Base-by-base conservation (phyloP, 1,284 basidiomycete genomes). In the Naganishia cerealis region DNA sequence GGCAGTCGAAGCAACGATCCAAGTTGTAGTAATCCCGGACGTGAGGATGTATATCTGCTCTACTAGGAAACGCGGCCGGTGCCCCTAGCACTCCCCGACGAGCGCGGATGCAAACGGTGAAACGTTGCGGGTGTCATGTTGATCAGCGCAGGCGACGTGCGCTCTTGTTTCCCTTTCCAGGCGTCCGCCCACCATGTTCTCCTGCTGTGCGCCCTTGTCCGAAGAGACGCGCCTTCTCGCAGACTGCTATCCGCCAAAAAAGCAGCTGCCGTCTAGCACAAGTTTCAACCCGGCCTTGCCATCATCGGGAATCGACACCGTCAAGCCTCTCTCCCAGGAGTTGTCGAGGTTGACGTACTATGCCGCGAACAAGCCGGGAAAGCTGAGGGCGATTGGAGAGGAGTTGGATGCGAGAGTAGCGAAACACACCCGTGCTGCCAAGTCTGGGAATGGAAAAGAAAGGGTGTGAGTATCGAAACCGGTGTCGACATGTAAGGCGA, bases 281-380 rank as follows among this genome's bases (percentile, higher is more conserved):
- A 79, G 62, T 52, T 62, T 68, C 61, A 68, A 65, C 16, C 55
- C 79, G 24, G 55, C 66, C 1, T 26, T 62, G 21, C 61, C 67
- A 12, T 57, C 58, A 15, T 40, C 59, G 9, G 54, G 57, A 24
- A 54, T 55, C 40, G 66, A 67, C 38, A 89, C 91, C 66, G 95
- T 88, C 79, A 86, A 86, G 52, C 92, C 93, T 1, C 90, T 93
- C 72, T 86, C 89, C 0, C 94, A 96, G 78, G 94, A 97, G 76
- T 85, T 97, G 40, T 92, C 91, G 66, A 88, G 90, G 56, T 85
- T 99, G 70, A 92, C 91, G 5, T 97, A 97, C 81, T 94, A 93
- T 84, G 92, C 91, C 12, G 87, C 89, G 13, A 93, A 94, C 80
- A 88, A 89, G 74, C 92, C 94, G 0, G 88, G 90, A 40, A 95